These are phyloP conservation scores for Calonectria crousiana DNA, from an alignment of 2,329 filamentous ascomycete species.

Conservation along the genomic window DNA sequence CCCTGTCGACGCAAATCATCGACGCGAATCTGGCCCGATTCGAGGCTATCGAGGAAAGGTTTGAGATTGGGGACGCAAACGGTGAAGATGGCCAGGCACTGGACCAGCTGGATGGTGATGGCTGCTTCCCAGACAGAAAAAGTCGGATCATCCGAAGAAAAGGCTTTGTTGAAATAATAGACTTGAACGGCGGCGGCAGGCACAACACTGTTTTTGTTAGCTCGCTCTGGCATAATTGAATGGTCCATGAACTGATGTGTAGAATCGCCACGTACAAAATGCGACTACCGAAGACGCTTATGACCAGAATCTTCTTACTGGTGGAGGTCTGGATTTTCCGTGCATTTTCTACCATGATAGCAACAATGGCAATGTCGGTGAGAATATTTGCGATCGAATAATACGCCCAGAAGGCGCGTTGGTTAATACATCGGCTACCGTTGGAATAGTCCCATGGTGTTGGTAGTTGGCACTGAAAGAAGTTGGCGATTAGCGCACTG, in stretches of 20 bases:
- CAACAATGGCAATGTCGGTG: slow-evolving; percentile 44
- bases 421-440: slow-evolving; percentile 37
- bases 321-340: slow-evolving; percentile 44
- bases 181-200: slow-evolving; percentile 45
- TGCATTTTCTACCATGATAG: slow-evolving; percentile 45
- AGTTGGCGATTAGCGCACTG: slow-evolving; percentile 39
- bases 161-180: slow-evolving; percentile 40
- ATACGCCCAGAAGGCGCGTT: slow-evolving; percentile 41
- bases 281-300: slow-evolving; percentile 46
- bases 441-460: slow-evolving; percentile 44
- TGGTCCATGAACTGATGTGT: accelerated
- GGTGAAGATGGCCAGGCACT: slow-evolving; percentile 44
- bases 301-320: slow-evolving; percentile 45
- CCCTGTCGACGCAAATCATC: slow-evolving; percentile 45
- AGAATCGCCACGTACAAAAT: slow-evolving; percentile 40
- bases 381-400: slow-evolving; percentile 46
- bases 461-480: slow-evolving; percentile 44
- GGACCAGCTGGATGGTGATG: slow-evolving; percentile 42
- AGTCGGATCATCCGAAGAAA: slow-evolving; percentile 35
- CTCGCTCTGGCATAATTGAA: background rate
- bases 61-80: slow-evolving; percentile 47
- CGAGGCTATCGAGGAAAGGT: slow-evolving; percentile 45
- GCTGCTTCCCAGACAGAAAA: slow-evolving; percentile 42
- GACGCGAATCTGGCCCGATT: slow-evolving; percentile 46
- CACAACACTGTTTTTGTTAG: slow-evolving; percentile 37